Base-by-base conservation (phyloP, 2,329 filamentous ascomycete genomes). In the Hypoxylon sp. region DNA sequence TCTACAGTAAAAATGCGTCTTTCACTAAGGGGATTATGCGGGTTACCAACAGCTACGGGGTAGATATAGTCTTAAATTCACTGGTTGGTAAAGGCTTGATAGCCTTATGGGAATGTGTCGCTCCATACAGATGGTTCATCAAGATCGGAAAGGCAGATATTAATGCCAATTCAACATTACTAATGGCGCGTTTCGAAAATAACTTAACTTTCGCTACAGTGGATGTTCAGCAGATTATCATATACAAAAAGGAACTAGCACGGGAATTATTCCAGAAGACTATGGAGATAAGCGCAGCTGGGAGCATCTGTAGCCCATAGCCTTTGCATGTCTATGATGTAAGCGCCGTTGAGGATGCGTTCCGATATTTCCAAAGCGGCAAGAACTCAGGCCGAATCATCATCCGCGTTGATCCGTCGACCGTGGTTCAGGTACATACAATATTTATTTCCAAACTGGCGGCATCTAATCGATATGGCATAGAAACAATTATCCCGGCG, bases 101-200 rank as follows among this genome's bases (percentile, higher is more conserved):
- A 1, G 64, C 64, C 2, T 53, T 32, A 1, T 52, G 45, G 45
- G 55, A 67, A 11, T 67, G 60, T 4, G 2, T 67, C 0, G 64
- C 59, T 4, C 51, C 64, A 0, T 64, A 45, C 18, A 60, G 64
- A 1, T 51, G 64, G 0, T 64, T 67, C n/a, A 49, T 80, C 0
- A 78, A 80, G 52, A 74, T 80, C 24, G 76, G 77, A 8, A 75
- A 75, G 56, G 68, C 68, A 5, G 76, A 79, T 51, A 76, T 79
- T 36, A 56, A 18, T 1, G 26, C 51, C 0, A 64, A 69, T n/a
- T 9, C 56, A 0, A 14, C 48, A 0, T 24, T 70, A 0, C 56
- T 65, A 0, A 71, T 70, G 69, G 48, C 33, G 0, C 1, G 3
- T 0, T 68, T 67, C 11, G 32, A 40, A 0, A 48, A 46, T 4